Base-by-base conservation (phyloP, 2,329 filamentous ascomycete species). In the Rhynchosporium secalis region DNA sequence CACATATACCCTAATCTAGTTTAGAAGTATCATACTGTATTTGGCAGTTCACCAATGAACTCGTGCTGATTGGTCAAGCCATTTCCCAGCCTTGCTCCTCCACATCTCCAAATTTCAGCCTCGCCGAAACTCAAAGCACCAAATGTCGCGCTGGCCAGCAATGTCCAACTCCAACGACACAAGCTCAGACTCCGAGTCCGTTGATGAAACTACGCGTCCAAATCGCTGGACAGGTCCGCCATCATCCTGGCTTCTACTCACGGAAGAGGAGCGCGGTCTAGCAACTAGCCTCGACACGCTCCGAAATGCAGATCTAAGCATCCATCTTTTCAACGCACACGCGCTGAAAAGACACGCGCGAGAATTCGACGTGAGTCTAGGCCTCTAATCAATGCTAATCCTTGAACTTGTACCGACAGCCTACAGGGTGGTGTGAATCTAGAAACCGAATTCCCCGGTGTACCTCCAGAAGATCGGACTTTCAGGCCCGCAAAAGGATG, bases 281-380 rank as follows among this genome's bases (percentile, higher is more conserved):
- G 83, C 83, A 62, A 78, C 81, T 4, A 86, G 87, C 7, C 78
- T 96, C 60, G 83, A 88, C 62, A 81, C 84, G 51, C 73, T 86
- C 15, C 80, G 84, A 41, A 83, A 88, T 45, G 79, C 82, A 58
- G 88, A 97, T 72, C 77, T 97, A 10, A 80, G 85, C 0, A 76
- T 87, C 49, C 93, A 96, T 76, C 78, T 97, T 4, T 96, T 91
- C 77, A 91, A 95, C 74, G 81, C 88, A 0, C 88, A 89, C 76
- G 83, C 83, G 41, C 78, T 96, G 60, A 92, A 88, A 74, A 76
- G 78, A 41, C 77, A 81, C 10, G 70, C 70, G 10, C 56, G 62
- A 15, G 56, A 67, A 43, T 46, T 61, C 60, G 60, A 62, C 68
- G 33, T 36, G 1, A 52, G 78, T 76, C 77, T 74, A 75, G 62